Conservation (phyloP, 2,329 filamentous ascomycete species). For the Myrmaecium sp. region DNA sequence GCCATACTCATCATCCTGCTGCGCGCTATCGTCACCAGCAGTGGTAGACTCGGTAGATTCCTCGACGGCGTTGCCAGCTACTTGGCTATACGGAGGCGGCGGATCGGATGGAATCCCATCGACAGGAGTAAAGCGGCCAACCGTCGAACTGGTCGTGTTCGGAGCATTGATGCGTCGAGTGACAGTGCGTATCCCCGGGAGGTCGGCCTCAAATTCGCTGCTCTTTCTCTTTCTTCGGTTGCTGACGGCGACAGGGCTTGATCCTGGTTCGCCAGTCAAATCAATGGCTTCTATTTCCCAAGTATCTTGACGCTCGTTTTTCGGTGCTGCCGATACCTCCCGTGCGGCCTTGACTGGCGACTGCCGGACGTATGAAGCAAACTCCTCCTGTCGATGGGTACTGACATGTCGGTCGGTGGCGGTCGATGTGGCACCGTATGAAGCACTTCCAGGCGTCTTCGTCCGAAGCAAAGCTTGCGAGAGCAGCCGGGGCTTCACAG, state of each 20-base stretch:
- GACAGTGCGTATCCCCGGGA: slow-evolving; percentile 7
- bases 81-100: slow-evolving; percentile 10
- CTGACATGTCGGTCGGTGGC: slow-evolving; percentile 2
- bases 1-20: too few relatives aligned
- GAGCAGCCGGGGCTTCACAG: slow-evolving; percentile 20
- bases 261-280: slow-evolving; percentile 16
- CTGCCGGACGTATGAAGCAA: too few relatives aligned
- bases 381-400: neutral
- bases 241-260: slow-evolving; percentile 7
- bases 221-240: slow-evolving; percentile 28
- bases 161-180: slow-evolving; percentile 6
- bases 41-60: neutral
- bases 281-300: slow-evolving; percentile 16
- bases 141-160: slow-evolving; percentile 7
- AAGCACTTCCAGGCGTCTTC: neutral
- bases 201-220: slow-evolving; percentile 22
- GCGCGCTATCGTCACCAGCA: too few relatives aligned
- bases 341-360: neutral
- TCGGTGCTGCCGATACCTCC: neutral
- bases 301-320: neutral
- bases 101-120: slow-evolving; percentile 18
- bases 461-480: too few relatives aligned
- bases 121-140: slow-evolving; percentile 20
- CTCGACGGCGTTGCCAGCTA: slow-evolving; percentile 9
- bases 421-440: slow-evolving; percentile 2